Base-by-base conservation (phyloP, 2,329 filamentous ascomycete species). In the Aureobasidium namibiae region DNA sequence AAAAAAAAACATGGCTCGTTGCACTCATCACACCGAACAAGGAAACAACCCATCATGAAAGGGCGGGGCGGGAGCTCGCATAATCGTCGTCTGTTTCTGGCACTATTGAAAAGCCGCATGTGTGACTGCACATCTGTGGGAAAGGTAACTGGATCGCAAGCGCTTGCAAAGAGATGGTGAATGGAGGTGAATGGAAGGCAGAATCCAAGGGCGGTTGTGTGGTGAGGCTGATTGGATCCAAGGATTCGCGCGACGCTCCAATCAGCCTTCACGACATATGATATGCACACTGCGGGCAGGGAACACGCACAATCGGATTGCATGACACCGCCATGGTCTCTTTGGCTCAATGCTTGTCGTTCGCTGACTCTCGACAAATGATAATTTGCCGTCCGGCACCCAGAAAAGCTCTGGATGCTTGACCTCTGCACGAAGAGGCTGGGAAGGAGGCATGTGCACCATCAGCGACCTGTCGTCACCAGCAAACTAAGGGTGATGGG, bases 101-200 rank as follows among this genome's bases (percentile, higher is more conserved):
- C 54, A 61, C 61, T 63, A 63, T 63, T 59, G 61, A 48, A 61
- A 60, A 46, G 48, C 45, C 44, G 60, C 60, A 63, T 63, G 59
- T 45, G 60, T 57, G 54, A 57, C 42, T 57, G 54, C 54, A 48
- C 42, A 48, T 48, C 42, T 29, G 31, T 39, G 31, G 21, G 18
- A 3, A 2, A 48, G n/a, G 23, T 46, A 33, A 16, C 34, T 39
- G 14, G 9, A 23, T 54, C 26, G 50, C 24, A n/a, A 57, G 59
- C 59, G 59, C 59, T 57, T 61, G 44, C 4, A 39, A 42, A 23
- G 36, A 26, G 18, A 24, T 41, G 23, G 7, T 57, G 54, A 21
- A 39, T 46, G 42, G 42, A n/a, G n/a, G n/a, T n/a, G n/a, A n/a
- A n/a, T n/a, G n/a, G n/a, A n/a, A 57, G 48, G 54, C 29, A 31